Base-by-base conservation (phyloP, 2,329 filamentous ascomycete species). In the Neonectria faginata region DNA sequence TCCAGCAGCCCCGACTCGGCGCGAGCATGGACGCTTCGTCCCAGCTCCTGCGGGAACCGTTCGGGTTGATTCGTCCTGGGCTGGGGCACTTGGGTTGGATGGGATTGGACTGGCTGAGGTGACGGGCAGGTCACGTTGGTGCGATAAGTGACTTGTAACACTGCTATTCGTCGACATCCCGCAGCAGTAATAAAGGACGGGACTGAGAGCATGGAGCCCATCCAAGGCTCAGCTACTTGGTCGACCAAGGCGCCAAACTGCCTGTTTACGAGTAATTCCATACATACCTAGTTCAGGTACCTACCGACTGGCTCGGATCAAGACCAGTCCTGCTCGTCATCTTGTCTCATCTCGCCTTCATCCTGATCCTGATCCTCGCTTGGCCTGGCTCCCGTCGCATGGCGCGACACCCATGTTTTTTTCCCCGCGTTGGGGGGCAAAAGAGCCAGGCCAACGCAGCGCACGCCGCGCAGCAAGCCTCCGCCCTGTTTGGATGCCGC, bases 131-230 rank as follows among this genome's bases (percentile, higher is more conserved):
- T 66, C 52, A 67, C 55, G 47, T 51, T 58, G 55, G 64, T 53
- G 65, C 67, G 65, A 72, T 67, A 71, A 68, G 67, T 71, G 70
- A 72, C 70, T 70, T 69, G 67, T 64, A 64, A 42, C 66, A 33
- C 42, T 53, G 50, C 55, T 31, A 73, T 73, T 73, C 69, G 67
- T 55, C 61, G 44, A 62, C 47, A 56, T 67, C 55, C 36, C 12
- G 16, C 29, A 52, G 60, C 41, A 60, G 65, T 67, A n/a, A n/a
- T 4, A 25, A 48, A 47, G 27, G 55, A 64, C 66, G 61, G 33
- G 62, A 62, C 54, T 70, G 52, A 27, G 44, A 66, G 33, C 50
- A 65, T 27, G 11, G 22, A 58, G 48, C 67, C 58, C 65, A 36
- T 45, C 44, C 31, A 45, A 33, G 41, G n/a, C 16, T 41, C 7